Conservation (phyloP, 345 rosid species). For the Murraya paniculata region DNA sequence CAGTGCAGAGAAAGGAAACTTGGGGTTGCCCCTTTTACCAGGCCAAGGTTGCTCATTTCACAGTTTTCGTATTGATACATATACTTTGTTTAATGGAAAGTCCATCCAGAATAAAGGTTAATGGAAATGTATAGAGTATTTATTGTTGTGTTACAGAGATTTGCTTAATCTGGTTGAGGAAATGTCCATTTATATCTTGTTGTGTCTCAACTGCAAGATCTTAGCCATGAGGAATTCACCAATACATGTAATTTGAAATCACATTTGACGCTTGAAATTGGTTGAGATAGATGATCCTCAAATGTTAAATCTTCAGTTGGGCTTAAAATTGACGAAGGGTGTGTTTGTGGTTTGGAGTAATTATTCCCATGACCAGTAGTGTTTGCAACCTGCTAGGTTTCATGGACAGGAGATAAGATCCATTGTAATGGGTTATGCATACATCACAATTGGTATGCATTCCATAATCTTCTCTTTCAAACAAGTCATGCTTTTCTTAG, state of each 20-base stretch:
- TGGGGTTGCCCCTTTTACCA: constrained; percentile 84
- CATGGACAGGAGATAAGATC: not conserved
- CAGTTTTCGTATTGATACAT: constrained; percentile 80
- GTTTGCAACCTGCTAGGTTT: not conserved
- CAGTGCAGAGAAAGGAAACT: constrained; percentile 72
- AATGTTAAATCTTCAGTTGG: not conserved
- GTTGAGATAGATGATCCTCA: not conserved
- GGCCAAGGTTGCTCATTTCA: constrained; percentile 96
- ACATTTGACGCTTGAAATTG: not conserved
- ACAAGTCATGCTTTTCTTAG: not conserved
- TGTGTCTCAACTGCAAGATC: not conserved
- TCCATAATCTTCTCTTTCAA: not conserved
- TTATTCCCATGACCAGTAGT: not conserved
- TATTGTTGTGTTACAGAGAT: not conserved
- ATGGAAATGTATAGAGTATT: not conserved
- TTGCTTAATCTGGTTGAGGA: not conserved
- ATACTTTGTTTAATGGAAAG: constrained; percentile 93
- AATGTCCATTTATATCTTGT: not conserved
- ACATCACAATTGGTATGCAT: not conserved
- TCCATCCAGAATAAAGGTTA: constrained; percentile 90
- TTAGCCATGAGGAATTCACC: not conserved
- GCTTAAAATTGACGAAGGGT: not conserved
- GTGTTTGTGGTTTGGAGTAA: not conserved
- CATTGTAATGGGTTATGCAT: not conserved
- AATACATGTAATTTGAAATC: not conserved